Conservation (phyloP, 2,329 filamentous ascomycete species). For the Trichoderma citrinoviride region DNA sequence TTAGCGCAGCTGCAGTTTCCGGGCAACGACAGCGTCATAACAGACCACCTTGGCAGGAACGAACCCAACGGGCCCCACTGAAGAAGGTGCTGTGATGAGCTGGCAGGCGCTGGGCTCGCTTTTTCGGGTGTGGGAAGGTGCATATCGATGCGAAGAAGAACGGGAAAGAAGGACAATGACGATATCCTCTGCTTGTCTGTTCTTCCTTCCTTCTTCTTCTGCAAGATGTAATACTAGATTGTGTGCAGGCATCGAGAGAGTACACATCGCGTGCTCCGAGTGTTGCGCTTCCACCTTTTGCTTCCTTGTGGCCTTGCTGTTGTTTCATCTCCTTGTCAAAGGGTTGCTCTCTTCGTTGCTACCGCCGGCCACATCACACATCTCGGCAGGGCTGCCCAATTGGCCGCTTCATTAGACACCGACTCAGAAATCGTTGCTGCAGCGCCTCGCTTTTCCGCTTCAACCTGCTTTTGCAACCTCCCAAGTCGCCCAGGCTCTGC, state of each 20-base stretch:
- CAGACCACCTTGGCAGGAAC: conserved; percentile 20
- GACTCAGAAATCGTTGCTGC: not conserved
- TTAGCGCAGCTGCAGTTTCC: conserved; percentile 18
- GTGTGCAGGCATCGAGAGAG: too few species aligned
- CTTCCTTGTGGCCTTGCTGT: too few species aligned
- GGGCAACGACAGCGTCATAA: conserved; percentile 21
- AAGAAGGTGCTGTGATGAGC: conserved; percentile 2
- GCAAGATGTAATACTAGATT: not conserved
- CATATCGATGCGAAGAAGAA: not conserved
- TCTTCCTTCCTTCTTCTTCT: not conserved
- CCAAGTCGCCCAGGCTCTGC: not conserved
- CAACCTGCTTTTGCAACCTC: not conserved
- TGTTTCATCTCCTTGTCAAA: too few species aligned
- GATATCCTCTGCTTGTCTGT: not conserved
- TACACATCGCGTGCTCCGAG: too few species aligned
- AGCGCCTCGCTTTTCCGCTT: not conserved
- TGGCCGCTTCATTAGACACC: too few species aligned
- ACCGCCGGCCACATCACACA: too few species aligned
- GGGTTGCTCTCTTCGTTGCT: too few species aligned
- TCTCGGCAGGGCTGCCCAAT: too few species aligned
- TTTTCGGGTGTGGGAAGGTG: not conserved
- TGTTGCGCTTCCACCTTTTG: too few species aligned
- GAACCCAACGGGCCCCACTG: conserved; percentile 1
- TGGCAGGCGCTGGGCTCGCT: conserved; percentile 9
- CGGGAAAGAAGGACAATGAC: not conserved